Base-by-base conservation (phyloP, 768 basidiomycete species). In the Hypholoma sublateritium region DNA sequence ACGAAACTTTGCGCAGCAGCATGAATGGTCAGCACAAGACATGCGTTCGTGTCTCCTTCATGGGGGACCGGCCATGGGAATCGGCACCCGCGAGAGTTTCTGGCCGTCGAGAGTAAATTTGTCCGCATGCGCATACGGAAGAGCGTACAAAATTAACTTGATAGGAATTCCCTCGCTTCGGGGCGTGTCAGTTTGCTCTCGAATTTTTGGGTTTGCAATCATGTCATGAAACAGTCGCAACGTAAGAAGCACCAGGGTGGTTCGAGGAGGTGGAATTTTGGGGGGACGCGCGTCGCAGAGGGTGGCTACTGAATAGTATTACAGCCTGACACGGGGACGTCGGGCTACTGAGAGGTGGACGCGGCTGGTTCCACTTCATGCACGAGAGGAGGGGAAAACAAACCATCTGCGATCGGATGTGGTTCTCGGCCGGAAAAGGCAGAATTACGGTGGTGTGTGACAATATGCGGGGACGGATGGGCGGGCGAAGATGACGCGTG, bases 401-500 rank as follows among this genome's bases (percentile, higher is more conserved):
- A 28, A 47, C 5, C 13, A 25, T 16, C 28, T 32, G 28, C 28
- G 46, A 24, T 19, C 12, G 44, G 19, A 25, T n/a, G 43, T 13
- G 22, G 43, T 19, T 44, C 43, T 44, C 8, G 28, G 37, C 37
- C 37, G 22, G 24, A 51, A 39, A 51, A 51, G 35, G 50, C 14
- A 51, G n/a, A 39, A 36, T 39, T 41, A 32, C 21, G 37, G 50
- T 36, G 13, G 19, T 37, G 36, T 36, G 49, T 19, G 34, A 47
- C 13, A 17, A 51, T 41, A 39, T 14, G 60, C 53, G 59, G 53
- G 36, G 50, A 51, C 25, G 28, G 53, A 45, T 37, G 50, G 42
- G 5, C 28, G 28, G 25, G 28, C 28, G 28, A 32, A 32, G 28
- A 43, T 51, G 59, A 55, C 58, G 60, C 59, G 46, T 55, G 49